These are phyloP conservation scores for Mycena polygramma DNA, from an alignment of 768 basidiomycete species.

Conservation along the genomic window DNA sequence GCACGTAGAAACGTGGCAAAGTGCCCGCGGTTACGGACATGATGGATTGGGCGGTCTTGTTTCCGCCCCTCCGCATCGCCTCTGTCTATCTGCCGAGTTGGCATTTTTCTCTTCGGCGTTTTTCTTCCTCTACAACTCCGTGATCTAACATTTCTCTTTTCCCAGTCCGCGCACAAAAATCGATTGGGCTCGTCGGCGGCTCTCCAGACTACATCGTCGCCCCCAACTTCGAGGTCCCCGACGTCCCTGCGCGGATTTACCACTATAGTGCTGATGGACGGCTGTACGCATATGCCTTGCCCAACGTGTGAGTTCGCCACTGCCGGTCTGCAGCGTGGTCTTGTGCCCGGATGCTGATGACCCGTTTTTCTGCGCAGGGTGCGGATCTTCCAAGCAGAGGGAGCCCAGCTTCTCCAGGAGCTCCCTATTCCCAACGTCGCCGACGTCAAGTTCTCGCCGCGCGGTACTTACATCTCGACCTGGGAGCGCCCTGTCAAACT, in stretches of 20 bases:
- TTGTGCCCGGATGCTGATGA: slow-evolving; percentile 30
- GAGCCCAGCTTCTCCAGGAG: slow-evolving; percentile 79
- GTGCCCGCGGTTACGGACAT: neutral
- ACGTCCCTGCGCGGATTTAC: slow-evolving; percentile 79
- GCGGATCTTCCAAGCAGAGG: slow-evolving; percentile 81
- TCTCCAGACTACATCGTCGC: slow-evolving; percentile 80
- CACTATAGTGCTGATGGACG: slow-evolving; percentile 90
- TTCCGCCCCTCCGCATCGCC: slow-evolving; percentile 11
- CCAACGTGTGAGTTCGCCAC: slow-evolving; percentile 68
- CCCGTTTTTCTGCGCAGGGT: slow-evolving; percentile 61
- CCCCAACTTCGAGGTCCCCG: slow-evolving; percentile 74
- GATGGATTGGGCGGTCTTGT: slow-evolving; percentile 2
- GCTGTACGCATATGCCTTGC: slow-evolving; percentile 87
- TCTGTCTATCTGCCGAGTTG: slow-evolving; percentile 27
- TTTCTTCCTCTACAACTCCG: slow-evolving; percentile 8
- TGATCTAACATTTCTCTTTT: slow-evolving; percentile 34
- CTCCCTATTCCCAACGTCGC: slow-evolving; percentile 80
- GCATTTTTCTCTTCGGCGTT: slow-evolving; percentile 18
- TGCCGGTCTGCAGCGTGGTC: neutral
- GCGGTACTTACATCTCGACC: slow-evolving; percentile 92
- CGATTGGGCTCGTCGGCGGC: slow-evolving; percentile 86
- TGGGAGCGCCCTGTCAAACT: slow-evolving; percentile 96
- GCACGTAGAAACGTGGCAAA: neutral
- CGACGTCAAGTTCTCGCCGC: slow-evolving; percentile 93
- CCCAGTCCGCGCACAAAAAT: slow-evolving; percentile 94